Evolutionary conservation across 305 asterid species (phyloP), one percentile per base, ranked within the genome.

Genomic region (Solanum hybrid): DNA sequence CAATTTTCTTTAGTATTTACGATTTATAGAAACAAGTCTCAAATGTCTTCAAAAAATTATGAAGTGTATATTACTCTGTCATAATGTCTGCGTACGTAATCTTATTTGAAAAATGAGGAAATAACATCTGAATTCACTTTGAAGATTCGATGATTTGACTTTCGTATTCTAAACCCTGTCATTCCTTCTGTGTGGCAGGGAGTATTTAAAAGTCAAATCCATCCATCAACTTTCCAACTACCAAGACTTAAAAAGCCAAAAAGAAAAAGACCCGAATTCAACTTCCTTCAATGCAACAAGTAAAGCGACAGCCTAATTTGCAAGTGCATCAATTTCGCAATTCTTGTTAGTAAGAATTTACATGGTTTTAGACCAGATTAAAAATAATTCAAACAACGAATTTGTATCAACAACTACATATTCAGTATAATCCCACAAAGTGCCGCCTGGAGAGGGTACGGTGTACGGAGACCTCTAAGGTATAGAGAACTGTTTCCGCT

Each of bases 401-500:
- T 33, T 7, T 33, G 8, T 75, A 75, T 71, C 20, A 28, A 13
- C 22, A 13, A 12, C 78, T 12, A 73, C 78, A 13, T 28, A 28
- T 14, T 28, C 35, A 13, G 3, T 13, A 28, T 13, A 73, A 13
- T 71, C 77, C 18, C 9, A 71, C 34, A 67, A n/a, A 67, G 14
- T 67, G 16, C 3, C 0, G 33, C 0, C 29, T 2, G 3, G 29
- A 1, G 0, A n/a, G 75, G 29, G 8, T 5, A 24, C 5, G 7
- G 9, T 26, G 20, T 71, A 24, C 9, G 9, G 0, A 71, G 1
- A 71, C 34, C 33, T 24, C 8, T 69, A 5, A 24, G 33, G 76
- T 11, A 10, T 24, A 24, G 18, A 24, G 8, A 22, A 24, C 7
- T 67, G 31, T 24, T 67, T 24, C 4, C 18, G 31, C 29, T 5